A percentile compares a stretch with the other conserved stretches of the same genome.
These are phyloP conservation scores for Leishmania tropica DNA, from an alignment of 208 protist species.

Conservation along the genomic window DNA sequence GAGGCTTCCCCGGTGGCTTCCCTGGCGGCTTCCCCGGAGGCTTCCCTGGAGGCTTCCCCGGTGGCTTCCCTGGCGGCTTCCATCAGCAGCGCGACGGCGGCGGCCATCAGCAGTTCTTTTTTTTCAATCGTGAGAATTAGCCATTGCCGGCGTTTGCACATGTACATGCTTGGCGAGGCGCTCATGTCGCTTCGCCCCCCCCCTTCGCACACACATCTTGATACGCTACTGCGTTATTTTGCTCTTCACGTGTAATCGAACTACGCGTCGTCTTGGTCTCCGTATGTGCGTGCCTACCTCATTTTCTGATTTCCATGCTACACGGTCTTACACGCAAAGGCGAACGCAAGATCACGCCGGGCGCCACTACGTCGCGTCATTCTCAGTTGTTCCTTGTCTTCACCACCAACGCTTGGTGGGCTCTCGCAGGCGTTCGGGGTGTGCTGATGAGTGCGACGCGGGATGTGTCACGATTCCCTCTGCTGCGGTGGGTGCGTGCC, in stretches of 20 bases:
- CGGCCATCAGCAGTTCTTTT: slow-evolving; percentile 56
- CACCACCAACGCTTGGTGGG: not conserved
- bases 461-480: not conserved
- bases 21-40: not conserved
- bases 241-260: not conserved
- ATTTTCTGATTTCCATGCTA: not conserved
- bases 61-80: slow-evolving; percentile 21
- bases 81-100: slow-evolving; percentile 30
- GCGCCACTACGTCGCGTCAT: not conserved
- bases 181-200: not conserved
- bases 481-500: not conserved
- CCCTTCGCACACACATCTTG: not conserved
- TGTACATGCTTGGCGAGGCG: not conserved
- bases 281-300: not conserved
- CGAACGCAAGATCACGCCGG: not conserved
- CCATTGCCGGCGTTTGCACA: not conserved
- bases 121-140: slow-evolving; percentile 19
- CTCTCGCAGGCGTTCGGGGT: not conserved
- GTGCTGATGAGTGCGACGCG: not conserved
- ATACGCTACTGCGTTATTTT: not conserved
- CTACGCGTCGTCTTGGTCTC: not conserved
- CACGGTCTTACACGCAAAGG: not conserved
- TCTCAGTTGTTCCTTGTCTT: not conserved
- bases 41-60: slow-evolving; percentile 1
- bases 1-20: not conserved